Base-by-base conservation (phyloP, 345 rosid genomes). In the Populus alba region DNA sequence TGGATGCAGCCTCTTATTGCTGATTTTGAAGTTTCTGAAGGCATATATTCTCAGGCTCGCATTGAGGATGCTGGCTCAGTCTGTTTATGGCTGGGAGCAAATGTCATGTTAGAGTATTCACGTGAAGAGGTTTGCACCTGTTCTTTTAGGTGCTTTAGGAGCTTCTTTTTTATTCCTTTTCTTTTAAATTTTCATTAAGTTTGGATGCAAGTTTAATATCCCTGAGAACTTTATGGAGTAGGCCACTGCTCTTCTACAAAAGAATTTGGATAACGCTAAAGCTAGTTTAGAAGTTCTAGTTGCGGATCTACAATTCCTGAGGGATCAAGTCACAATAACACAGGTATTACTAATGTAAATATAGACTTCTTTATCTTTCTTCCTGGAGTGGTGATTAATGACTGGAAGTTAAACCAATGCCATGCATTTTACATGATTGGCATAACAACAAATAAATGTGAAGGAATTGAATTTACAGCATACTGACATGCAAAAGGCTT, bases 51-150 rank as follows among this genome's bases (percentile, higher is more conserved):
- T 20, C 89, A 86, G 75, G 92, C 97, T 83, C 33, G 80, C 76
- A 87, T 94, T 78, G 90, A 90, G 79, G 91, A 92, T 74, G 72
- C 82, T 2, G 97, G 91, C 78, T 91, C 92, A 1, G 97, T 97
- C 38, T 91, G 98, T 82, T 84, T 97, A 81, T 97, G 98, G 98
- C 85, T 94, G 27, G 98, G 93, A 78, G 97, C 97, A 77, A 97
- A 94, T 83, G 97, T 97, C 81, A 94, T 94, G 98, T 87, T 92
- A 85, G 99, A 96, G 85, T 92, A 94, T 84, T 92, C 99, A 73
- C 86, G 90, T 55, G 94, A 89, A 79, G 97, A 91, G 99, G 96
- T 92, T 75, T 55, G 22, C 77, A 65, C 82, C 35, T 80, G 71
- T 67, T 35, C 76, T 68, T 70, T 61, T 45, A 62, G 62, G 66